These are phyloP conservation scores for Fusarium vanettenii DNA, from an alignment of 2,329 filamentous ascomycete genomes.

Conservation along the genomic window DNA sequence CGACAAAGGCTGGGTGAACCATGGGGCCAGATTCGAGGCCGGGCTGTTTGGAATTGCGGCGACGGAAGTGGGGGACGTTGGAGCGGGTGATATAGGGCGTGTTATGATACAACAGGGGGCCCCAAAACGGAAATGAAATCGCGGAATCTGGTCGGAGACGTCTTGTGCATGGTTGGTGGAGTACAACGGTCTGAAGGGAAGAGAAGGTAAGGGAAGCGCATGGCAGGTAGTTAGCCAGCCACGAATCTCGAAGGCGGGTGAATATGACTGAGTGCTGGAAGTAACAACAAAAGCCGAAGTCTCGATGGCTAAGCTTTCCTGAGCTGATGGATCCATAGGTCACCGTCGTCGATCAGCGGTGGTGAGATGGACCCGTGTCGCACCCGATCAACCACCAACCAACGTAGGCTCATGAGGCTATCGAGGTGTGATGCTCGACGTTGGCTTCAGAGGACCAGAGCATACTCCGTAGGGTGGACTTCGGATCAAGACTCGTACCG, in stretches of 20 bases:
- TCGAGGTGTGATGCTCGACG: neutral
- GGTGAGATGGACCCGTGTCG: neutral
- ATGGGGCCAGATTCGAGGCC: slow-evolving; percentile 32
- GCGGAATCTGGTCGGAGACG: slow-evolving; percentile 32
- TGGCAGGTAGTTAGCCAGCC: neutral
- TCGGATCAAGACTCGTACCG: slow-evolving; percentile 10
- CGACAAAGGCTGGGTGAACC: slow-evolving; percentile 6
- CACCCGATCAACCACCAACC: neutral
- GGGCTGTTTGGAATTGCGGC: slow-evolving; percentile 41
- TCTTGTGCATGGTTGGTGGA: slow-evolving; percentile 18
- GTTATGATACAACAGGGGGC: slow-evolving; percentile 32
- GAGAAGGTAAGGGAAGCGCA: neutral
- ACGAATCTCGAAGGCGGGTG: neutral
- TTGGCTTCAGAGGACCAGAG: neutral
- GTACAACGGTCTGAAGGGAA: neutral
- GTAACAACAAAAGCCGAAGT: neutral
- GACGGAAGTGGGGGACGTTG: slow-evolving; percentile 39
- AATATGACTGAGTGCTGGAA: neutral
- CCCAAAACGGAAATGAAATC: slow-evolving; percentile 43
- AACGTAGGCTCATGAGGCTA: neutral
- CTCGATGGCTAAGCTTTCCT: neutral
- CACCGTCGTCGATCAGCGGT: neutral
- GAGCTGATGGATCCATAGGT: neutral
- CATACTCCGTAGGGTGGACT: neutral
- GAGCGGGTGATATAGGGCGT: slow-evolving; percentile 16